Percentiles rank a stretch among this genome's conserved stretches.
Conservation (phyloP, 495 filamentous ascomycete genomes). For the Penicillium robsamsonii region DNA sequence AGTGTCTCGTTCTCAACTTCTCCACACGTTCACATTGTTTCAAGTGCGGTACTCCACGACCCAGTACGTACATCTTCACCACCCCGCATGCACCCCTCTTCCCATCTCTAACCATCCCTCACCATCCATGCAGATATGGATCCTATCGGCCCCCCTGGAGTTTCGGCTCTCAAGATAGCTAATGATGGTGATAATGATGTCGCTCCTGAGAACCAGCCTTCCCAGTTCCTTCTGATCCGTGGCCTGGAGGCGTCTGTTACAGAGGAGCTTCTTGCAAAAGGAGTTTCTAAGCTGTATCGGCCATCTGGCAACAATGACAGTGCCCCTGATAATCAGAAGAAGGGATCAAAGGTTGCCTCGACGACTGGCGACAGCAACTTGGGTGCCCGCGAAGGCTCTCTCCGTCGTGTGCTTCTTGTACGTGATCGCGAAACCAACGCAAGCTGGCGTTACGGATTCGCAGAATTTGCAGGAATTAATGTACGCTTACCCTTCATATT, state of each 20-base stretch:
- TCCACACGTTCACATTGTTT: conserved; percentile 67
- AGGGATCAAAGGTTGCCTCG: conserved; percentile 67
- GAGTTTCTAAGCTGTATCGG: conserved; percentile 74
- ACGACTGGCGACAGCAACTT: conserved; percentile 69
- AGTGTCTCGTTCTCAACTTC: conserved; percentile 76
- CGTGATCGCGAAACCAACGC: conserved; percentile 71
- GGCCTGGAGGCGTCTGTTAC: conserved; percentile 70
- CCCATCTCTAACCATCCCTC: conserved; percentile 21
- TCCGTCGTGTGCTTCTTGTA: conserved; percentile 76
- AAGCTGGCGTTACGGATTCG: conserved; percentile 86
- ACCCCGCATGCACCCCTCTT: neutral
- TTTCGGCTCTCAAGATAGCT: conserved; percentile 38
- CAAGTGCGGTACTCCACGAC: conserved; percentile 67
- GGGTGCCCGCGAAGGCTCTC: conserved; percentile 72
- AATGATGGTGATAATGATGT: conserved; percentile 81
- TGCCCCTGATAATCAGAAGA: conserved; percentile 35
- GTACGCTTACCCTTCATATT: conserved; percentile 29
- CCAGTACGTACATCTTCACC: conserved; percentile 51
- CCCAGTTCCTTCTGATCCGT: conserved; percentile 78
- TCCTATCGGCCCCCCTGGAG: conserved; percentile 31
- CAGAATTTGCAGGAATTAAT: conserved; percentile 71
- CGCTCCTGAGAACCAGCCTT: conserved; percentile 68
- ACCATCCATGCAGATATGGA: conserved; percentile 21
- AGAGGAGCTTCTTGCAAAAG: conserved; percentile 76
- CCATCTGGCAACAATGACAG: conserved; percentile 33